A percentile compares a stretch with the other conserved stretches of the same genome.
Evolutionary conservation across 2,329 filamentous ascomycete species (phyloP).

Genomic region (Ophiocordyceps sinensis): DNA sequence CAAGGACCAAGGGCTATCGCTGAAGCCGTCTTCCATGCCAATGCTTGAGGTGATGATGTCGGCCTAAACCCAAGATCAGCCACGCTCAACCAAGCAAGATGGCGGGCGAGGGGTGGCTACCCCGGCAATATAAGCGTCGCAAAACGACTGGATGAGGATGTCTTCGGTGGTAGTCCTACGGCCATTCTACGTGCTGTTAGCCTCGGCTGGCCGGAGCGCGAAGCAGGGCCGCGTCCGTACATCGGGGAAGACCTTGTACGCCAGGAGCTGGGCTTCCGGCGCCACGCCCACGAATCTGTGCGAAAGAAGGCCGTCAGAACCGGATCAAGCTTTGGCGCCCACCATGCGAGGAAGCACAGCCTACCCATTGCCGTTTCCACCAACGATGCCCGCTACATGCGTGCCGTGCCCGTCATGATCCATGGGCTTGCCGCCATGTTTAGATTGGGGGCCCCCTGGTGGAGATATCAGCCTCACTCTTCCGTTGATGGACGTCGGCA

Average conservation of each 20-base stretch:
- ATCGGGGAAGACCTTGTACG: constrained; percentile 28
- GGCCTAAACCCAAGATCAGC: constrained; percentile 11
- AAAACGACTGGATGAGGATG: constrained; percentile 20
- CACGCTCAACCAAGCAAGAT: not conserved
- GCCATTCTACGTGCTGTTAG: not conserved
- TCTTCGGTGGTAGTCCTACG: constrained; percentile 17
- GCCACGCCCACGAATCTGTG: constrained; percentile 28
- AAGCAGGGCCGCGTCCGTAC: constrained; percentile 5
- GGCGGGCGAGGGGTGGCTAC: constrained; percentile 6
- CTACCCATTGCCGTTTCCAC: constrained; percentile 24
- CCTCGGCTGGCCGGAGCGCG: too few species aligned
- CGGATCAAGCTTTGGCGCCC: too few species aligned
- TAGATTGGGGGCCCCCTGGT: constrained; percentile 8
- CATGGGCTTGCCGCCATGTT: constrained; percentile 15
- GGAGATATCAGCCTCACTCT: too few species aligned
- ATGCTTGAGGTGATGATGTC: constrained; percentile 30
- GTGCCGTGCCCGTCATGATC: constrained; percentile 8
- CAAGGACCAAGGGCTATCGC: constrained; percentile 26
- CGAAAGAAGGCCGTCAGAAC: not conserved
- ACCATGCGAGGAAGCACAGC: not conserved
- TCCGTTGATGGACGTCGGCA: not conserved
- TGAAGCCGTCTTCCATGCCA: constrained; percentile 22
- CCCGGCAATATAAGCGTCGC: constrained; percentile 20
- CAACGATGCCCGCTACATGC: constrained; percentile 20
- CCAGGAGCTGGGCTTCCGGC: constrained; percentile 27